Base-by-base conservation (phyloP, 352 stramenopile genomes). In the Phytopythium kandeliae region DNA sequence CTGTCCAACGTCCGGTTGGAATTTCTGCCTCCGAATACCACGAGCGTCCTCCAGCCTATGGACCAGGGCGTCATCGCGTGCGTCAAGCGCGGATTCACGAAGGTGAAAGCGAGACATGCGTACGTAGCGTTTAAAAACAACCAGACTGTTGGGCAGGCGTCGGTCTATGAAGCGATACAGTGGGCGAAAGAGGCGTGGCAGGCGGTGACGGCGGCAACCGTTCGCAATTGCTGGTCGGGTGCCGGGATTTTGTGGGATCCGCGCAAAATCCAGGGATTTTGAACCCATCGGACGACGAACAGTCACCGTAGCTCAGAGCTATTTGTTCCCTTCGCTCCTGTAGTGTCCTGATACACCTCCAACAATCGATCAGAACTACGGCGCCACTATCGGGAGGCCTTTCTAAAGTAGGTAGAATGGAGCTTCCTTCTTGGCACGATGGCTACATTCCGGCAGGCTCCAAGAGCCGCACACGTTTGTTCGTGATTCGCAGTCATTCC, bases 1-100 rank as follows among this genome's bases (percentile, higher is more conserved):
- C n/a, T n/a, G n/a, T n/a, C 45, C 4, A 43, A 57, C 40, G 26
- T 57, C 11, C 51, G 51, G 24, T 7, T 57, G 4, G 35, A 57
- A 19, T 57, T 51, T 26, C 12, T 57, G 15, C 51, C 51, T 4
- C 8, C 26, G 8, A 51, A 51, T 35, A 51, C 41, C 30, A 51
- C 44, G 11, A 35, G 26, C 8, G 17, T 51, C 10, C 28, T 58
- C 9, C 52, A 58, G 11, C 46, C 52, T 4, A 35, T 58, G 21
- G 52, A 58, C 42, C 25, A 43, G 9, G 31, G 46, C 2, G 7
- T 58, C 6, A 52, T 58, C 24, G 47, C 46, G 19, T 44, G 38
- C n/a, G 46, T 58, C 30, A 58, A 58, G 52, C 41, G 38, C 4
- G 22, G 8, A 13, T 58, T 36, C 31, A 9, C n/a, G 10, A 33